These are phyloP conservation scores for Axilococcus clingmanii DNA, from an alignment of 139 green algal genomes.

Conservation along the genomic window DNA sequence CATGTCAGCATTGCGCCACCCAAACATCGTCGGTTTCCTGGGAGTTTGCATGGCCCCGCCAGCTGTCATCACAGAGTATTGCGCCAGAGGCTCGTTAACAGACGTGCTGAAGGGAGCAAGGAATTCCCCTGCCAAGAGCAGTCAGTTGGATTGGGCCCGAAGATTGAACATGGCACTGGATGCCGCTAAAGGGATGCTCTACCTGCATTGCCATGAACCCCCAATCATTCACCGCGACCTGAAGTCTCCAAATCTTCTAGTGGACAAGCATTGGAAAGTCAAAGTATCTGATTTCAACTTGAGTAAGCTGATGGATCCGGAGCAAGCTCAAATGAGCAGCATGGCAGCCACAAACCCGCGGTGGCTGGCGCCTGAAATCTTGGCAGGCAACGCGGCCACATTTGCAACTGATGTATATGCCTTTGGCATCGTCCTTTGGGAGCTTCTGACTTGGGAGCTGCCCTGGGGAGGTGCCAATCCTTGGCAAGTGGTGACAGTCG, in stretches of 20 bases:
- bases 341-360: slow-evolving; percentile 48
- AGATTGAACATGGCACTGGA: slow-evolving; percentile 45
- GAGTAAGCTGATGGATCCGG: slow-evolving; percentile 43
- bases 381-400: slow-evolving; percentile 31
- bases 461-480: slow-evolving; percentile 50
- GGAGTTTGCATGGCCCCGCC: slow-evolving; percentile 38
- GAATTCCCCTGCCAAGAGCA: slow-evolving; percentile 4
- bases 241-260: slow-evolving; percentile 45
- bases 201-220: slow-evolving; percentile 38
- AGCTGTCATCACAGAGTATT: slow-evolving; percentile 43
- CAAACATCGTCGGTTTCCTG: slow-evolving; percentile 52
- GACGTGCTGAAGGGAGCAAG: slow-evolving; percentile 42
- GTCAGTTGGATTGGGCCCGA: slow-evolving; percentile 40
- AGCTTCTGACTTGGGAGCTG: slow-evolving; percentile 76
- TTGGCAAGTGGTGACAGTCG: slow-evolving; percentile 57
- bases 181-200: slow-evolving; percentile 49
- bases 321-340: slow-evolving; percentile 27
- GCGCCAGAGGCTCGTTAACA: slow-evolving; percentile 38
- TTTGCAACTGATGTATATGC: slow-evolving; percentile 44
- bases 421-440: slow-evolving; percentile 51
- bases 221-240: slow-evolving; percentile 52
- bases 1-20: slow-evolving; percentile 40
- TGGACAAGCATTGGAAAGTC: slow-evolving; percentile 49
- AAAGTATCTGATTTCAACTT: slow-evolving; percentile 57
- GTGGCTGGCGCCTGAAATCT: slow-evolving; percentile 54